These are phyloP conservation scores for Forsythia suspensa DNA, from an alignment of 257 asterid genomes.

Conservation along the genomic window DNA sequence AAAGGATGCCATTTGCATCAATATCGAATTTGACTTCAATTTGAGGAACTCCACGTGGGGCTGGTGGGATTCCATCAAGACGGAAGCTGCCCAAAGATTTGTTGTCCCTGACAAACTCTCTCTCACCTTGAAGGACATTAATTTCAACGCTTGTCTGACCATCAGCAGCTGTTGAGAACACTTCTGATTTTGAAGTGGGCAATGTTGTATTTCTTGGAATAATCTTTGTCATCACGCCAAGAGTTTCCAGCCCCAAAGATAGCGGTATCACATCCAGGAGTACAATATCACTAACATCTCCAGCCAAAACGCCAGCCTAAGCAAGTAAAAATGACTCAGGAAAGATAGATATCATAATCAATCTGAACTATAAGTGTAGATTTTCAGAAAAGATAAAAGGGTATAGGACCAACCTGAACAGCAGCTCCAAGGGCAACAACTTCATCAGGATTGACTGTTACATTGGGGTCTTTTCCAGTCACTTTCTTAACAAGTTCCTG, in stretches of 20 bases:
- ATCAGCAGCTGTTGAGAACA: slow-evolving; percentile 37
- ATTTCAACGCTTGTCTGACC: slow-evolving; percentile 33
- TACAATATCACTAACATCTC: slow-evolving; percentile 26
- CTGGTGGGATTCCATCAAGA: slow-evolving; percentile 34
- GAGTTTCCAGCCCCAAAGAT: slow-evolving; percentile 36
- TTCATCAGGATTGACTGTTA: slow-evolving; percentile 67
- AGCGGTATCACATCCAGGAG: slow-evolving; percentile 37
- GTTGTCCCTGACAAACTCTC: slow-evolving; percentile 31
- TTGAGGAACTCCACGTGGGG: slow-evolving; percentile 37
- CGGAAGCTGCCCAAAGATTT: slow-evolving; percentile 33
- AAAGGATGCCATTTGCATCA: slow-evolving; percentile 37
- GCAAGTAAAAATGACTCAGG: background rate
- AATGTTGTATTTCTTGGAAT: slow-evolving; percentile 37
- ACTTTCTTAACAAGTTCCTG: slow-evolving; percentile 57
- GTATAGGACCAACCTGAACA: slow-evolving; percentile 43
- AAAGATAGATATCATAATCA: background rate
- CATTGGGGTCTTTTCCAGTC: slow-evolving; percentile 68
- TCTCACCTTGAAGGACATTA: slow-evolving; percentile 35
- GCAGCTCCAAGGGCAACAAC: slow-evolving; percentile 77
- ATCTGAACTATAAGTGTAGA: background rate
- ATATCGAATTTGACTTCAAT: slow-evolving; percentile 38
- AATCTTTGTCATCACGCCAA: slow-evolving; percentile 34
- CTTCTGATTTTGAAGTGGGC: slow-evolving; percentile 34
- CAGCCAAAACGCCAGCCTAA: slow-evolving; percentile 26
- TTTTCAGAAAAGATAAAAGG: background rate